These are phyloP conservation scores for Aspergillus tamarii DNA, from an alignment of 2,329 filamentous ascomycete species.

Conservation along the genomic window DNA sequence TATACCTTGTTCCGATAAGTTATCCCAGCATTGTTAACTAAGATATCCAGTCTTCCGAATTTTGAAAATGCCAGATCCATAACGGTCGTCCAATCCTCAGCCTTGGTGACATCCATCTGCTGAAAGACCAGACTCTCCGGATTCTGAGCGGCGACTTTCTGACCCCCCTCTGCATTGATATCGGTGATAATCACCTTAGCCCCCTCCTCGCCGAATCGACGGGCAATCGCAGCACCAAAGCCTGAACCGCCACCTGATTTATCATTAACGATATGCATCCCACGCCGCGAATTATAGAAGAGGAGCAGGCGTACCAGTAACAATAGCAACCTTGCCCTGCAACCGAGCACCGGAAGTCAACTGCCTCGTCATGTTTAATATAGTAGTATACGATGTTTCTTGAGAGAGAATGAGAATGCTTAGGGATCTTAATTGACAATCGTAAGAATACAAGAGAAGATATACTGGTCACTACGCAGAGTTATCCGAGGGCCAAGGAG, in stretches of 20 bases:
- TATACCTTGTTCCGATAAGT: constrained; percentile 44
- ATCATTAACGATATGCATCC: background rate
- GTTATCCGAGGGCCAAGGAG: background rate
- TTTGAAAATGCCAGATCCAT: constrained; percentile 34
- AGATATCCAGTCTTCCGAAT: constrained; percentile 43
- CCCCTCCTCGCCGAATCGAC: constrained; percentile 45
- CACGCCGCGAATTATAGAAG: background rate
- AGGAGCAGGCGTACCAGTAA: constrained; percentile 41
- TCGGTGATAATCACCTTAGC: constrained; percentile 47
- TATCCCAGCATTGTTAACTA: constrained; percentile 54
- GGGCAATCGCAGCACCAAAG: constrained; percentile 47
- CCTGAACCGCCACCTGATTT: constrained; percentile 44
- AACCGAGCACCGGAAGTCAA: constrained; percentile 35
- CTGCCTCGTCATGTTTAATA: constrained; percentile 12
- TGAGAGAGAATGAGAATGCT: background rate
- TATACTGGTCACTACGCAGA: background rate
- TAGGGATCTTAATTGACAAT: background rate
- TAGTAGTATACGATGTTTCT: background rate
- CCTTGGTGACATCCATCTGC: constrained; percentile 40
- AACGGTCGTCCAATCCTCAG: constrained; percentile 37
- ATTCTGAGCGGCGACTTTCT: constrained; percentile 35
- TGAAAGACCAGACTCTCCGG: constrained; percentile 36
- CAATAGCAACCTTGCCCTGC: constrained; percentile 50
- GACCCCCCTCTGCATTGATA: constrained; percentile 42
- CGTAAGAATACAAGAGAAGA: background rate